Percentiles rank a stretch among this genome's conserved stretches.
These are phyloP conservation scores for Anaeromyces robustus DNA, from an alignment of 192 early-diverging fungal species.

Conservation along the genomic window DNA sequence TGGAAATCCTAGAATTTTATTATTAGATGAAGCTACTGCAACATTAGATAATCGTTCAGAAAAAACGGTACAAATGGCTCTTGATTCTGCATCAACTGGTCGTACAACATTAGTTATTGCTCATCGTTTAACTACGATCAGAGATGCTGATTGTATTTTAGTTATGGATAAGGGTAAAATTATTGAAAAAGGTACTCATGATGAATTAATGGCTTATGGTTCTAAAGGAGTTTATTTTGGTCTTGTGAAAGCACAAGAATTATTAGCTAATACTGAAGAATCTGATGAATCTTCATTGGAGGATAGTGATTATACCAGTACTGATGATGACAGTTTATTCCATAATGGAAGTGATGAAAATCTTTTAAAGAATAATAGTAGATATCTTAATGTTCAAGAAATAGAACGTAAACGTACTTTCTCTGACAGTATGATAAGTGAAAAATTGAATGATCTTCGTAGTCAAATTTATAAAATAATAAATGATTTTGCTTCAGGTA, in stretches of 20 bases:
- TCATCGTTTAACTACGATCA: background rate
- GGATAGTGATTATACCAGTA: background rate
- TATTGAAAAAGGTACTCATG: background rate
- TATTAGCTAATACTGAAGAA: background rate
- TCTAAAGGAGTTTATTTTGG: background rate
- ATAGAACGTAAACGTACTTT: background rate
- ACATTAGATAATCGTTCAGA: background rate
- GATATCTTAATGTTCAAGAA: background rate
- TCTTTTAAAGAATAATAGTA: too few species aligned
- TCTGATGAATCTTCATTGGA: background rate
- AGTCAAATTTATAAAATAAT: background rate
- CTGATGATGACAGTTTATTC: background rate
- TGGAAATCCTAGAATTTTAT: background rate
- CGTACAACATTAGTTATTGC: background rate
- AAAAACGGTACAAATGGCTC: background rate
- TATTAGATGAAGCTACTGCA: background rate
- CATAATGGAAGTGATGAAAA: conserved; percentile 4
- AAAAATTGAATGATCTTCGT: background rate
- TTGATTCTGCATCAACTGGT: background rate
- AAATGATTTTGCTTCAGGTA: background rate
- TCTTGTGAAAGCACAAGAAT: background rate
- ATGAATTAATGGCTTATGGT: background rate
- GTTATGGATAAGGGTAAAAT: background rate
- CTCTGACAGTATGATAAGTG: background rate
- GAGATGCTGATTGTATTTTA: background rate